Conservation (phyloP, 306 rosid species). For the Quercus dentata region DNA sequence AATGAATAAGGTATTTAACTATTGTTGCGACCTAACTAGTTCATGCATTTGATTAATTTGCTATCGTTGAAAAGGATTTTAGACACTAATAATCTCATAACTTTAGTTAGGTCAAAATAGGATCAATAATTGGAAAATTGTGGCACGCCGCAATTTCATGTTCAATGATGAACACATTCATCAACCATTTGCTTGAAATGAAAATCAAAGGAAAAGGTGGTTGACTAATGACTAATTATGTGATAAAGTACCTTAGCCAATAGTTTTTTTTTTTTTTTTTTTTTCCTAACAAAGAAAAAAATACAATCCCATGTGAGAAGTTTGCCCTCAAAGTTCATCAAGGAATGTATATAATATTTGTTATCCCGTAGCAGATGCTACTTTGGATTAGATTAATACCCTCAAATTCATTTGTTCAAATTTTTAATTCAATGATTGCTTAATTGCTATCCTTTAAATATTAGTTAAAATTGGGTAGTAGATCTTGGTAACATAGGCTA, state of each 20-base stretch:
- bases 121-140: too few species aligned
- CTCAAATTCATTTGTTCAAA: too few species aligned
- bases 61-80: neutral
- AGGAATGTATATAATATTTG: too few species aligned
- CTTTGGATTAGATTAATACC: too few species aligned
- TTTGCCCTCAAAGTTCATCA: neutral
- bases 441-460: too few species aligned
- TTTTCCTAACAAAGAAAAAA: neutral
- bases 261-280: neutral
- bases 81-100: neutral
- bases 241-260: neutral
- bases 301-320: neutral
- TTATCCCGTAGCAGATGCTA: too few species aligned
- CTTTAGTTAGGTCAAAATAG: neutral
- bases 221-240: neutral
- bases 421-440: too few species aligned
- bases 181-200: neutral
- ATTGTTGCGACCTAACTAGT: too few species aligned
- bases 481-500: neutral
- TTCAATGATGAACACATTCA: too few species aligned
- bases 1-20: too few species aligned
- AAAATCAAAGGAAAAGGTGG: neutral
- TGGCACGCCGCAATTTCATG: too few species aligned
- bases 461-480: too few species aligned
- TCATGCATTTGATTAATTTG: neutral